Percentiles rank a stretch among this genome's conserved stretches.
Evolutionary conservation across 768 basidiomycete species (phyloP).

Genomic region (Lentinula sp.): DNA sequence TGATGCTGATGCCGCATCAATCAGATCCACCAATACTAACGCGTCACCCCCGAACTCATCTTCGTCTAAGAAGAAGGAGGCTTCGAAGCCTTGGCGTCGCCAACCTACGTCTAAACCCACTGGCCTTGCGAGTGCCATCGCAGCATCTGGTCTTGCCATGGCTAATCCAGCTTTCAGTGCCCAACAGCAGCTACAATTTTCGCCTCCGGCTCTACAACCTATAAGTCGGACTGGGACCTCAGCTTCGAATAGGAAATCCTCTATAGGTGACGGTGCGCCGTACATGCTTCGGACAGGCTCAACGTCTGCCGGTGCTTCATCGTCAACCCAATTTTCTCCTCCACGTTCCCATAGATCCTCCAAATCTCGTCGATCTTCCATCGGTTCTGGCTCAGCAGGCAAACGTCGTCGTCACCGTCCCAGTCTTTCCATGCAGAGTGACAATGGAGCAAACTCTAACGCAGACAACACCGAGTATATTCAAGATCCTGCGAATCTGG

Average conservation of each 20-base stretch:
- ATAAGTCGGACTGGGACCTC: neutral
- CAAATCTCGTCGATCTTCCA: slow-evolving; percentile 5
- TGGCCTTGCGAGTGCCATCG: slow-evolving; percentile 62
- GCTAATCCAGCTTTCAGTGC: slow-evolving; percentile 47
- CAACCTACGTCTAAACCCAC: slow-evolving; percentile 38
- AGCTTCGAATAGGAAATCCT: slow-evolving; percentile 1
- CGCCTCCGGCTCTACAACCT: slow-evolving; percentile 14
- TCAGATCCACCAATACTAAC: neutral
- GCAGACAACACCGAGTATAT: slow-evolving; percentile 20
- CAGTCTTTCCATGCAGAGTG: slow-evolving; percentile 20
- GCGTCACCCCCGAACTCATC: neutral
- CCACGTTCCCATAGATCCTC: neutral
- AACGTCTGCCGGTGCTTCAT: slow-evolving; percentile 7
- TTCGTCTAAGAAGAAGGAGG: slow-evolving; percentile 20
- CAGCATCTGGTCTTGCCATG: slow-evolving; percentile 63
- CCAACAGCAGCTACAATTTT: slow-evolving; percentile 37
- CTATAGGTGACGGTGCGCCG: neutral
- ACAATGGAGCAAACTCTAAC: slow-evolving; percentile 16
- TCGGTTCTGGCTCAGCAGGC: neutral
- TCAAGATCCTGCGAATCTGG: slow-evolving; percentile 22
- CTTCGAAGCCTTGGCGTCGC: slow-evolving; percentile 38
- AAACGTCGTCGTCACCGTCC: slow-evolving; percentile 12
- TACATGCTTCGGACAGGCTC: slow-evolving; percentile 4
- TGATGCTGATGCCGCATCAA: slow-evolving; percentile 4
- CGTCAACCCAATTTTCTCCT: slow-evolving; percentile 2